A percentile compares a stretch with the other conserved stretches of the same genome.
Evolutionary conservation across 169 alveolate species (phyloP).

Genomic region (Plasmodium blacklocki): DNA sequence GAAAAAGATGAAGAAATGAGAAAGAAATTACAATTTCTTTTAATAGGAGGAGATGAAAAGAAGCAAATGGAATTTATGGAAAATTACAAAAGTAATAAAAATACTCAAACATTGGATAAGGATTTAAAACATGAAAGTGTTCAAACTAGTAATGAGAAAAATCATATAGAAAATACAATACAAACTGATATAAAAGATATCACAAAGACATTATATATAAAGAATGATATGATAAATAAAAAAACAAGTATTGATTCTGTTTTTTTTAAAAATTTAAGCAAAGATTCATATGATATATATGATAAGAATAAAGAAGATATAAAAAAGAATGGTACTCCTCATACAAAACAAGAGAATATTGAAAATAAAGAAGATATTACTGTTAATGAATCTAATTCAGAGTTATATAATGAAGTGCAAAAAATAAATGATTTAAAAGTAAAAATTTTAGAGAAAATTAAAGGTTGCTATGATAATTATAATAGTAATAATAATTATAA

Average conservation of each 20-base stretch:
- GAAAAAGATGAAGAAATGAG: slow-evolving; percentile 9
- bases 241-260: slow-evolving; percentile 76
- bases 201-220: slow-evolving; percentile 21
- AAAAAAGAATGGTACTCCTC: not conserved
- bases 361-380: not conserved
- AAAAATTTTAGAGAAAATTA: slow-evolving; percentile 72
- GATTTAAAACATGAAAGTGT: slow-evolving; percentile 40
- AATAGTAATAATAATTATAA: not conserved
- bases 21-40: slow-evolving; percentile 20
- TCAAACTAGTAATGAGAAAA: slow-evolving; percentile 26
- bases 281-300: slow-evolving; percentile 3
- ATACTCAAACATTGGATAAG: slow-evolving; percentile 44
- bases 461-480: slow-evolving; percentile 46
- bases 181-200: slow-evolving; percentile 70
- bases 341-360: not conserved
- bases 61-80: slow-evolving; percentile 1
- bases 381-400: slow-evolving; percentile 13
- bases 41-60: slow-evolving; percentile 7
- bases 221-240: slow-evolving; percentile 50
- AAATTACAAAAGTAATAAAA: slow-evolving; percentile 3
- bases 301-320: not conserved
- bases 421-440: slow-evolving; percentile 46
- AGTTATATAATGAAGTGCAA: slow-evolving; percentile 48
- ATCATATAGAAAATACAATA: slow-evolving; percentile 23
- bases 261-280: slow-evolving; percentile 59